Conservation (phyloP, 2,329 filamentous ascomycete genomes). For the Lecanicillium sp. region DNA sequence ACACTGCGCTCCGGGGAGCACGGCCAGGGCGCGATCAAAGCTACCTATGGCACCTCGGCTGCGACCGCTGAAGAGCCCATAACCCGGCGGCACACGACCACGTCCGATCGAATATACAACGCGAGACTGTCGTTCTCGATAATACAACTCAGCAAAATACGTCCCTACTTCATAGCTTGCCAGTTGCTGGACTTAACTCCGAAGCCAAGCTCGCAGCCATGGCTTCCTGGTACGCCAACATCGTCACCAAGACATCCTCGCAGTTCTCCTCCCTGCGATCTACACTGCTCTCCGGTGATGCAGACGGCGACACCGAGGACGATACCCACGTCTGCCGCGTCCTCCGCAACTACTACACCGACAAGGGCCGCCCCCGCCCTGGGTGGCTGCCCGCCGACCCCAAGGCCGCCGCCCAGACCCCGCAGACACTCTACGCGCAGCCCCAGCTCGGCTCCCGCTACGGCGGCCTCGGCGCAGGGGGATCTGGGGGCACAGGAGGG, state of each 20-base stretch:
- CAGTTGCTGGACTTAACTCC: too few species aligned
- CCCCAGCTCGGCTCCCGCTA: slow-evolving; percentile 47
- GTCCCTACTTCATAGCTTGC: too few species aligned
- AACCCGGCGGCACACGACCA: background rate
- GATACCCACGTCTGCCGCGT: slow-evolving; percentile 94
- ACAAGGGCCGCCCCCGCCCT: slow-evolving; percentile 77
- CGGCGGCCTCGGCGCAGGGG: slow-evolving; percentile 37
- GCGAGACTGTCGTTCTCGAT: too few species aligned
- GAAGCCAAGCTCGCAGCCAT: slow-evolving; percentile 41
- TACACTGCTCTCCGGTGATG: slow-evolving; percentile 60
- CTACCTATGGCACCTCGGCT: background rate
- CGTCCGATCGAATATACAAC: too few species aligned
- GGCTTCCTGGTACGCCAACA: slow-evolving; percentile 77
- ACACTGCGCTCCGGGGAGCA: too few species aligned
- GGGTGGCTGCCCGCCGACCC: slow-evolving; percentile 86
- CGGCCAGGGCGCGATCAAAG: background rate
- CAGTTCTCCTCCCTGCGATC: slow-evolving; percentile 61
- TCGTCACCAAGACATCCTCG: slow-evolving; percentile 58
- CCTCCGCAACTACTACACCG: slow-evolving; percentile 84
- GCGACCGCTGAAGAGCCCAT: background rate
- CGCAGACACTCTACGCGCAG: slow-evolving; percentile 49
- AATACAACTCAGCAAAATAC: too few species aligned
- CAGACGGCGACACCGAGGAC: slow-evolving; percentile 72
- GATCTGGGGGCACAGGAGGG: slow-evolving; percentile 15
- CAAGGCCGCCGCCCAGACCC: slow-evolving; percentile 54